Evolutionary conservation across 2,329 filamentous ascomycete genomes (phyloP).

Genomic region (Colletotrichum lentis): DNA sequence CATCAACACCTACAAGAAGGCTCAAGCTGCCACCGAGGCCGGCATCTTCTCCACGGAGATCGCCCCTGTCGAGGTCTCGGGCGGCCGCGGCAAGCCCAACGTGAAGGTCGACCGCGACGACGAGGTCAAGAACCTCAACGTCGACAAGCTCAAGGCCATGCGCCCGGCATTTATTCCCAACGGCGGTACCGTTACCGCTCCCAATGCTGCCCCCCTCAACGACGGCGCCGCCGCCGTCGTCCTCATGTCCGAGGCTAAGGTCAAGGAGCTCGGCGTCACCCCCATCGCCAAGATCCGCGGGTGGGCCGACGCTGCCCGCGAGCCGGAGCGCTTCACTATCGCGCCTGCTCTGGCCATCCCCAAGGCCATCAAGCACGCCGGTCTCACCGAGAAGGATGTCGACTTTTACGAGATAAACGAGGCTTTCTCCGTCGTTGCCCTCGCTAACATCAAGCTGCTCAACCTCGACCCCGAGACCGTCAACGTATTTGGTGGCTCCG

Average conservation of each 20-base stretch:
- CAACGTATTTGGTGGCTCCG: conserved; percentile 93
- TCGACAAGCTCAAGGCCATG: conserved; percentile 83
- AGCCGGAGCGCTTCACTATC: conserved; percentile 94
- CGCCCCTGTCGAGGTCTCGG: conserved; percentile 84
- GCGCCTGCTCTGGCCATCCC: conserved; percentile 93
- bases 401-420: conserved; percentile 99
- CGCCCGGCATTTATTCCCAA: conserved; percentile 83
- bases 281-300: conserved; percentile 96
- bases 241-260: conserved; percentile 90
- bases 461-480: conserved; percentile 82
- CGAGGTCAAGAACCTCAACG: conserved; percentile 93
- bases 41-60: conserved; percentile 89
- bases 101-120: conserved; percentile 86
- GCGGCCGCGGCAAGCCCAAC: conserved; percentile 87
- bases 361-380: conserved; percentile 96
- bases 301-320: conserved; percentile 93
- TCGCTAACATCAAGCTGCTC: conserved; percentile 95
- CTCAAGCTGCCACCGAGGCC: conserved; percentile 81
- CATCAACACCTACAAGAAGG: conserved; percentile 93
- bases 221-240: conserved; percentile 93
- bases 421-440: conserved; percentile 94
- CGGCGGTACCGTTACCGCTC: conserved; percentile 89
- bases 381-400: conserved; percentile 77
- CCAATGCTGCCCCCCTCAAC: conserved; percentile 95
- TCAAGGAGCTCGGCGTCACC: conserved; percentile 90